Base-by-base conservation (phyloP, 768 basidiomycete genomes). In the Phaffia australis region DNA sequence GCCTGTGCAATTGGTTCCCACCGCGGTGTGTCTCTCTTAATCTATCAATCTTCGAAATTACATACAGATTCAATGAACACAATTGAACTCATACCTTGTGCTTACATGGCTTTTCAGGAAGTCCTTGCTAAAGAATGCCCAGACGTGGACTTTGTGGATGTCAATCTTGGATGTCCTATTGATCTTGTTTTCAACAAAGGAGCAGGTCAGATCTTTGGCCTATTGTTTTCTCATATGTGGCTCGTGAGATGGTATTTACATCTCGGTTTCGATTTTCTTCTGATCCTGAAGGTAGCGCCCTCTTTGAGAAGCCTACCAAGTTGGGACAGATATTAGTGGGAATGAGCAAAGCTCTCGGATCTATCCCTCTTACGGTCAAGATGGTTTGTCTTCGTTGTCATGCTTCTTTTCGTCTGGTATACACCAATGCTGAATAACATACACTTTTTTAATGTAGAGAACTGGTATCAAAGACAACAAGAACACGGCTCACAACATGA, bases 311-410 rank as follows among this genome's bases (percentile, higher is more conserved):
- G 6, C 83, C 87, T 0, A 83, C 81, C 0, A 88, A 89, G 74
- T 79, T 99, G 3, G 89, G 89, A 0, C 89, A 84, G 76, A 90
- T 92, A 63, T 72, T 99, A 25, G 77, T 85, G 15, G 94, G 94
- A 4, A 98, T 99, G 93, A 89, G 85, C 73, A 82, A 81, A 66
- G 89, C 89, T 0, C 81, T 95, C 1, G 92, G 92, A 0, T 89
- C 89, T 30, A 86, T 93, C 42, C 95, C 95, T 0, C 80, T 99
- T 27, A 76, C 77, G 1, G 75, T 76, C 60, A 77, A 76, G 73
- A 76, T 77, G 71, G 74, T 75, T 11, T 60, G 73, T 70, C 14
- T 7, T 62, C 46, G 8, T 52, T 11, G 50, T 60, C 59, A 8
- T 4, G 6, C 60, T 48, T 48, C 16, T 48, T 23, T 48, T 19